phyloP scores from a whole-genome alignment of 1,284 basidiomycete genomes.

The Cryptococcus neoformans region DNA sequence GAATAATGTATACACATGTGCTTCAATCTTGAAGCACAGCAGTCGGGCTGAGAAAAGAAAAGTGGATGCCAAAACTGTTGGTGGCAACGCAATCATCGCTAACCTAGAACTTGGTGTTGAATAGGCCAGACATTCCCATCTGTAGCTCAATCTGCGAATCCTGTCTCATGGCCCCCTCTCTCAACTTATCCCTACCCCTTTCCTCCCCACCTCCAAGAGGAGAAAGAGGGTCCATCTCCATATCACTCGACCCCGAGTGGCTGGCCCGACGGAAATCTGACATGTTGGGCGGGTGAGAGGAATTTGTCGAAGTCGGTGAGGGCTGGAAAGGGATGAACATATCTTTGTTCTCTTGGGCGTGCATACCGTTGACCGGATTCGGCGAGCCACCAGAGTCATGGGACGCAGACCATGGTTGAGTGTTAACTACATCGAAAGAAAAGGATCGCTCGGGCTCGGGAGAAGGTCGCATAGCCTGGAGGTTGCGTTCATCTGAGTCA shows the following conservation, averaged over 20 bases:
- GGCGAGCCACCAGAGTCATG: background rate
- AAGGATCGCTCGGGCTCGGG: slow-evolving; percentile 33
- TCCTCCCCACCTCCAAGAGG: slow-evolving; percentile 2
- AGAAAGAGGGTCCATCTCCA: slow-evolving; percentile 12
- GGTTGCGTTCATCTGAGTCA: slow-evolving; percentile 2
- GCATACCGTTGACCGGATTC: slow-evolving; percentile 1
- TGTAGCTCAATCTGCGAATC: slow-evolving; percentile 30
- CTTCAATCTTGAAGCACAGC: too few species aligned
- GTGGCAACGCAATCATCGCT: too few species aligned
- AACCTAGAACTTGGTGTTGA: background rate
- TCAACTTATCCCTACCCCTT: slow-evolving; percentile 10
- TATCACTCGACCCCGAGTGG: slow-evolving; percentile 9
- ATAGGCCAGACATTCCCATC: slow-evolving; percentile 31
- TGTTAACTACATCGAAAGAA: slow-evolving; percentile 13
- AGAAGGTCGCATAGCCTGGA: slow-evolving; percentile 34
- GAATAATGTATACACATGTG: too few species aligned
- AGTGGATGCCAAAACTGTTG: too few species aligned
- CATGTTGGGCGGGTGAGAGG: slow-evolving; percentile 15
- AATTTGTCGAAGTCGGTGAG: slow-evolving; percentile 24
- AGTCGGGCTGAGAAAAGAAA: too few species aligned
- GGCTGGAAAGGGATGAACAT: slow-evolving; percentile 30
- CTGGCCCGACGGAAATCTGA: slow-evolving; percentile 16
- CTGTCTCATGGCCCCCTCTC: slow-evolving; percentile 16
- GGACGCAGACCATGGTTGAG: slow-evolving; percentile 5
- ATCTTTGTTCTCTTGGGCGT: slow-evolving; percentile 8